Conservation (phyloP, 495 filamentous ascomycete genomes). For the Jackrogersella multiformis region DNA sequence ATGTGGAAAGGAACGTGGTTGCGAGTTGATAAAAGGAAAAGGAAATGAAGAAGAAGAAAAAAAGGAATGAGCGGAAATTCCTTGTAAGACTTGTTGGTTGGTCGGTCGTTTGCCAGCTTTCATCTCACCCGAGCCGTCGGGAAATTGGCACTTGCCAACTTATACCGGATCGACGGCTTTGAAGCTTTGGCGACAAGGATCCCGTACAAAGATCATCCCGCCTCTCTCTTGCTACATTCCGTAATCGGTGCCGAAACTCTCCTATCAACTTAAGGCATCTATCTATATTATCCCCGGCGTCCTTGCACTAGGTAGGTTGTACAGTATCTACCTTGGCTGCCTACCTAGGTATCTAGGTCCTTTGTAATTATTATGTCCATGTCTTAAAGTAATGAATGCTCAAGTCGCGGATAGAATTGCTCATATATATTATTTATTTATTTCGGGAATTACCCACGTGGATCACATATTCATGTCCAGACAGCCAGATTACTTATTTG, state of each 20-base stretch:
- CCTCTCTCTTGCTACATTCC: neutral
- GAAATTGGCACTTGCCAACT: conserved; percentile 8
- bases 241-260: conserved; percentile 2
- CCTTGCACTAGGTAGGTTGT: too few relatives aligned
- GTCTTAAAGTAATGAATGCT: too few relatives aligned
- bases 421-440: neutral
- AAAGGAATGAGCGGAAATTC: neutral
- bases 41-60: too few relatives aligned
- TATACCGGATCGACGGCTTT: neutral
- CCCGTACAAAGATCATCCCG: conserved; percentile 12
- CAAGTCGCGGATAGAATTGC: too few relatives aligned
- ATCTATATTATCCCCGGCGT: neutral
- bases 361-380: neutral
- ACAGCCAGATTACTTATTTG: neutral
- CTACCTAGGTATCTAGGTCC: neutral
- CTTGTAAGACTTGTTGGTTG: conserved; percentile 2
- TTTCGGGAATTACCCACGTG: neutral
- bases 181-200: conserved; percentile 25
- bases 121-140: conserved; percentile 12
- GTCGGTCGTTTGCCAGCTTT: neutral
- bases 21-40: neutral
- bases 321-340: too few relatives aligned
- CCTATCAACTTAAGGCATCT: neutral
- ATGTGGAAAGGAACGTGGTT: neutral
- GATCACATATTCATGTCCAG: neutral